phyloP scores from a whole-genome alignment of 2,329 filamentous ascomycete genomes.

The Colletotrichum endophyticum region DNA sequence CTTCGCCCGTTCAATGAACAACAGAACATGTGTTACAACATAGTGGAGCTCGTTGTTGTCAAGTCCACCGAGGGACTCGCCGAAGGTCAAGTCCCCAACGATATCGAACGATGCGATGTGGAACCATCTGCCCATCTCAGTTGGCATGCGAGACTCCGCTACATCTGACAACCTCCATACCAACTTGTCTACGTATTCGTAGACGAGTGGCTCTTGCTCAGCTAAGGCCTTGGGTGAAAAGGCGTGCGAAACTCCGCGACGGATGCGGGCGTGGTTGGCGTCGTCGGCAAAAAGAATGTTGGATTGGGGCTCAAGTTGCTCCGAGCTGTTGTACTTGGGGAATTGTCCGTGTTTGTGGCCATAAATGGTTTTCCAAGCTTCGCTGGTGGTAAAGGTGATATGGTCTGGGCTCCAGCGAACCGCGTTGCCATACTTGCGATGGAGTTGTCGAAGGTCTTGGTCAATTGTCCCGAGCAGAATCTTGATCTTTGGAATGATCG shows the following conservation, averaged over 20 bases:
- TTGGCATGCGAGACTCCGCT: background rate
- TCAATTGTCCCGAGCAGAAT: background rate
- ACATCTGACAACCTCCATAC: slow-evolving; percentile 22
- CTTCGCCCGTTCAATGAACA: slow-evolving; percentile 1
- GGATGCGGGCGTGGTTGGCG: background rate
- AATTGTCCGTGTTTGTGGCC: background rate
- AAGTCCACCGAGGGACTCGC: slow-evolving; percentile 30
- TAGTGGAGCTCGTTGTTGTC: slow-evolving; percentile 25
- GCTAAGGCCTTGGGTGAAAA: slow-evolving; percentile 32
- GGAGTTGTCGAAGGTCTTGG: slow-evolving; percentile 31
- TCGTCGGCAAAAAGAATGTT: background rate
- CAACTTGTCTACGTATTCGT: slow-evolving; percentile 27
- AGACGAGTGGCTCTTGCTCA: slow-evolving; percentile 31
- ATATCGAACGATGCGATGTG: slow-evolving; percentile 30
- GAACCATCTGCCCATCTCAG: background rate
- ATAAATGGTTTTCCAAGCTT: slow-evolving; percentile 42
- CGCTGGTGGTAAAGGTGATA: slow-evolving; percentile 42
- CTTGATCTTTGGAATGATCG: background rate
- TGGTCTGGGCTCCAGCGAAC: slow-evolving; percentile 51
- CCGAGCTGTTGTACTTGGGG: background rate
- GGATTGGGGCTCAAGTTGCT: background rate
- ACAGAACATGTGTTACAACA: slow-evolving; percentile 27
- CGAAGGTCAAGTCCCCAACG: slow-evolving; percentile 32
- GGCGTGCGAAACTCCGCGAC: slow-evolving; percentile 25
- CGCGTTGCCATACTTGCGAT: slow-evolving; percentile 44